Percentiles rank a stretch among this genome's conserved stretches.
Evolutionary conservation across 768 basidiomycete species (phyloP).

Genomic region (Kwoniella bestiolae): DNA sequence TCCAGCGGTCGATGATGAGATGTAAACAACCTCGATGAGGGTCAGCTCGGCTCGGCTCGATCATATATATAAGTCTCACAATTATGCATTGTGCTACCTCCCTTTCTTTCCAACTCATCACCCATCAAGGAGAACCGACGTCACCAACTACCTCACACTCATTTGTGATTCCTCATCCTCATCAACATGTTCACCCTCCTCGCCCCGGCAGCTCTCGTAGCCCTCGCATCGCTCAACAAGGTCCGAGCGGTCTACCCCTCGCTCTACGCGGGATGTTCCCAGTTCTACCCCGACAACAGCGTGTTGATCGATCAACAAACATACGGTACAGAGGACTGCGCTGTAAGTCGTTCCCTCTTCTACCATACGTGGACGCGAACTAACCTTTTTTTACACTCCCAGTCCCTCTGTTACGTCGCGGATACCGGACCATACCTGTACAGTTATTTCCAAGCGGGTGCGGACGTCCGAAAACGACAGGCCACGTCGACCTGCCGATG

Average conservation of each 20-base stretch:
- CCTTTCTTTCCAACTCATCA: neutral
- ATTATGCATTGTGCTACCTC: too few relatives aligned
- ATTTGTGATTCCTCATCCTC: neutral
- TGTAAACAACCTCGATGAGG: too few relatives aligned
- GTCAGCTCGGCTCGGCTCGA: too few relatives aligned
- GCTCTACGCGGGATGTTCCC: neutral
- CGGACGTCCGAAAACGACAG: neutral
- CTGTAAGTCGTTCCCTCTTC: neutral
- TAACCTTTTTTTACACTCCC: too few relatives aligned
- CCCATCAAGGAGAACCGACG: too few relatives aligned
- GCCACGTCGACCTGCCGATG: neutral
- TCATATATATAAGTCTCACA: too few relatives aligned
- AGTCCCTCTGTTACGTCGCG: neutral
- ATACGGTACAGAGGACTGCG: neutral
- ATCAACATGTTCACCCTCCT: slow-evolving; percentile 3
- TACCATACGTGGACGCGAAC: too few relatives aligned
- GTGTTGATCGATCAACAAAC: neutral
- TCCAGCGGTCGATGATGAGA: too few relatives aligned
- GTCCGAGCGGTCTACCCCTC: neutral
- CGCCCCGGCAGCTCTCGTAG: neutral
- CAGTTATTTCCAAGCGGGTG: neutral
- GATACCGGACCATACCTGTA: neutral
- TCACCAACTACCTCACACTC: neutral
- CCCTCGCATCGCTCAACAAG: neutral
- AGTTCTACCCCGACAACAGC: neutral